phyloP scores from a whole-genome alignment of 352 stramenopile species.

The Thalassiosira mediterranea region DNA sequence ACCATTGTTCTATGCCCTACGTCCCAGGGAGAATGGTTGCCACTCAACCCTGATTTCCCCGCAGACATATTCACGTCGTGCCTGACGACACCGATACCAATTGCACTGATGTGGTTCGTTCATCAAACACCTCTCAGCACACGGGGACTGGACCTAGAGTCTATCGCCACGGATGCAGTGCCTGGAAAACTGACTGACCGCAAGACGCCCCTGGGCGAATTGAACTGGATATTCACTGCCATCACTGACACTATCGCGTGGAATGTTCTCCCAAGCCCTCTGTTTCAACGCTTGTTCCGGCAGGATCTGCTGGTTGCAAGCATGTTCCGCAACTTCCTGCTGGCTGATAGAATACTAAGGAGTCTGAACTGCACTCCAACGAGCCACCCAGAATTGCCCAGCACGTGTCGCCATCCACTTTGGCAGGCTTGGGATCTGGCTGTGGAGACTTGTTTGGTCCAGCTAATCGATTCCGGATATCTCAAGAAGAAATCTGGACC shows the following conservation, averaged over 20 bases:
- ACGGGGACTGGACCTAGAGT: conserved; percentile 72
- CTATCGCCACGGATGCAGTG: conserved; percentile 84
- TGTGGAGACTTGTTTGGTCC: conserved; percentile 95
- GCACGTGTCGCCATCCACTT: conserved; percentile 94
- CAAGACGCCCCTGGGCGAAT: conserved; percentile 92
- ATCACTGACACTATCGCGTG: conserved; percentile 99
- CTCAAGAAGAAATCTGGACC: conserved; percentile 43
- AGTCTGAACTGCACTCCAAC: conserved; percentile 88
- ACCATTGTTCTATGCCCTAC: conserved; percentile 97
- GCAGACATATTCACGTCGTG: conserved; percentile 99
- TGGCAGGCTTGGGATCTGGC: conserved; percentile 99
- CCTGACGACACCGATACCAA: conserved; percentile 98
- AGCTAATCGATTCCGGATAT: conserved; percentile 88
- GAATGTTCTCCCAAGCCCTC: conserved; percentile 94
- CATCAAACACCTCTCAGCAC: conserved; percentile 77
- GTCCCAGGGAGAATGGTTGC: conserved; percentile 92
- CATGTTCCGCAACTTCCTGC: conserved; percentile 98
- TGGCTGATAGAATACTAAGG: conserved; percentile 95
- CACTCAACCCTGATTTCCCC: conserved; percentile 95
- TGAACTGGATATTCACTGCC: conserved; percentile 99
- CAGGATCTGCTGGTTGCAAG: conserved; percentile 98
- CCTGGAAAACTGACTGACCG: conserved; percentile 92
- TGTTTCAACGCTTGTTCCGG: conserved; percentile 99
- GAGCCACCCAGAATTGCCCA: conserved; percentile 92
- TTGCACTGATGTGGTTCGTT: conserved; percentile 98